These are phyloP conservation scores for Lactifluus volemus DNA, from an alignment of 768 basidiomycete genomes.

Conservation along the genomic window DNA sequence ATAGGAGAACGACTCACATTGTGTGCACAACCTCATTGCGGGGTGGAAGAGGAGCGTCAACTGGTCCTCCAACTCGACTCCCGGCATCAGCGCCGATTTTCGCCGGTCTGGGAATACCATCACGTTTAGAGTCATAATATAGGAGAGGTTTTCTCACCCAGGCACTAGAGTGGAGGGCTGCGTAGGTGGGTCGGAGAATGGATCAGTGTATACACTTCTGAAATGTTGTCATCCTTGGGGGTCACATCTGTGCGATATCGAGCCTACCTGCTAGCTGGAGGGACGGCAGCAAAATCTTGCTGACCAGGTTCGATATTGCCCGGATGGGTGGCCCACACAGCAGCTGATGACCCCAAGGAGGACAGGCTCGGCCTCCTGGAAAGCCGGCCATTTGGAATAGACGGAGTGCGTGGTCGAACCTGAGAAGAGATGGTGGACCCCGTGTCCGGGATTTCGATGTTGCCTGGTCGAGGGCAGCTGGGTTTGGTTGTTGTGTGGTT, in stretches of 20 bases:
- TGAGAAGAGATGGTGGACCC: slow-evolving; percentile 19
- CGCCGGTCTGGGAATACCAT: background rate
- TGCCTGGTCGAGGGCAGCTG: background rate
- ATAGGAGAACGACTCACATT: slow-evolving; percentile 1
- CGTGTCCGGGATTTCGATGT: slow-evolving; percentile 13
- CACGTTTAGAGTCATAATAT: background rate
- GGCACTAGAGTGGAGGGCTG: background rate
- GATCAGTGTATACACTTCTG: background rate
- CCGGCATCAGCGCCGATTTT: background rate
- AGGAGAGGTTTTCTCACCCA: slow-evolving; percentile 2
- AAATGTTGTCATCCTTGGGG: background rate
- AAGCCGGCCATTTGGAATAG: slow-evolving; percentile 9
- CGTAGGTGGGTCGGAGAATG: slow-evolving; percentile 7
- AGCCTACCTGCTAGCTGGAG: slow-evolving; percentile 1
- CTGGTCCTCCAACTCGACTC: slow-evolving; percentile 1
- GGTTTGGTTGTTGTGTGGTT: slow-evolving; percentile 3
- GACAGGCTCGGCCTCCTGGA: slow-evolving; percentile 15
- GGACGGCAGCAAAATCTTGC: background rate
- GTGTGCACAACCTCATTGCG: slow-evolving; percentile 6
- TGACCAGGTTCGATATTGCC: background rate
- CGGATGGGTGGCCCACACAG: background rate
- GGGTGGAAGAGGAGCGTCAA: slow-evolving; percentile 14
- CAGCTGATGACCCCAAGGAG: slow-evolving; percentile 11
- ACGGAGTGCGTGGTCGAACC: slow-evolving; percentile 14
- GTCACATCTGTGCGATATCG: background rate